These are phyloP conservation scores for Carex pumila DNA, from an alignment of 176 grass and related monocot species.

Conservation along the genomic window DNA sequence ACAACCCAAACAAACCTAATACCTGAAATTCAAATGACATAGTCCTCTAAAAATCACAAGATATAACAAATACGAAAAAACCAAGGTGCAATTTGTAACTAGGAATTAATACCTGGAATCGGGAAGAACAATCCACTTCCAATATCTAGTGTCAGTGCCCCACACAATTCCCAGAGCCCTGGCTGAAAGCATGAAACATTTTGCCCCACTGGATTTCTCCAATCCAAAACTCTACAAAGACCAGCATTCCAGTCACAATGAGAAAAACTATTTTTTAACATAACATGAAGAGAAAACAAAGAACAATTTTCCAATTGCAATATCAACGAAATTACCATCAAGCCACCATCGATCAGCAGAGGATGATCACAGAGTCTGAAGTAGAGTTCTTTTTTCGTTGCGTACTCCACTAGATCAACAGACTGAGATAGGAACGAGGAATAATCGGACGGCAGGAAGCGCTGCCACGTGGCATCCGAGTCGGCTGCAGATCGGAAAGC, in stretches of 20 bases:
- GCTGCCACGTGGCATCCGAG: slow-evolving; percentile 5
- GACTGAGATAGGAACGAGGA: neutral
- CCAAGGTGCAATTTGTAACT: slow-evolving; percentile 3
- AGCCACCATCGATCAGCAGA: slow-evolving; percentile 18
- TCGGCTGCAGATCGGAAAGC: slow-evolving; percentile 9
- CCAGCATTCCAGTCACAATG: neutral
- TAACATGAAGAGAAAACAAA: neutral
- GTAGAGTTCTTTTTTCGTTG: slow-evolving; percentile 17
- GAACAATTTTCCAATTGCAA: too few relatives aligned
- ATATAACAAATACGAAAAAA: neutral
- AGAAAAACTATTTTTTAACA: neutral
- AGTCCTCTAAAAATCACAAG: neutral
- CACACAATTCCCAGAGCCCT: neutral
- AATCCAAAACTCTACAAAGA: slow-evolving; percentile 22
- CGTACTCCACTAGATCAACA: neutral
- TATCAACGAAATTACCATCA: slow-evolving; percentile 4
- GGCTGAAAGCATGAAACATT: slow-evolving; percentile 24
- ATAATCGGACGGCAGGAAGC: slow-evolving; percentile 13
- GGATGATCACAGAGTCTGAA: slow-evolving; percentile 24
- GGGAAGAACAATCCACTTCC: neutral
- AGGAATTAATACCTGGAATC: neutral
- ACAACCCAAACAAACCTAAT: neutral
- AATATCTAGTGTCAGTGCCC: neutral
- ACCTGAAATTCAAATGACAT: neutral
- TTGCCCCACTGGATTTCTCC: slow-evolving; percentile 20